phyloP scores from a whole-genome alignment of 441 rosid species.

The Erysimum pusillum region DNA sequence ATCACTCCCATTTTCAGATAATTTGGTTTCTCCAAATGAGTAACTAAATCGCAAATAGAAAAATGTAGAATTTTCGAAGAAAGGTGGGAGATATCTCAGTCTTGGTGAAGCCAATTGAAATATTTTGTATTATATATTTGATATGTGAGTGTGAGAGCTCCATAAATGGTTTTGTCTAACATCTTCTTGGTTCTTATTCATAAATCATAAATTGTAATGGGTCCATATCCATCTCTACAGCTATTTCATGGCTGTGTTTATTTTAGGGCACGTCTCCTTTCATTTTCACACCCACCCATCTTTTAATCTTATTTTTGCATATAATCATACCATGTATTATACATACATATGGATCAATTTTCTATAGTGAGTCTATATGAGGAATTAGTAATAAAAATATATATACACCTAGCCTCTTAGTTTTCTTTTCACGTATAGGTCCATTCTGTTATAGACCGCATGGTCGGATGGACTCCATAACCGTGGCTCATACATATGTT shows the following conservation, averaged over 20 bases:
- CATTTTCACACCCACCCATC: conserved; percentile 36
- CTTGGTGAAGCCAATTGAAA: background rate
- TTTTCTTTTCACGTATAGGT: background rate
- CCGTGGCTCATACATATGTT: too few species aligned
- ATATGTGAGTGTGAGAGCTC: conserved; percentile 28
- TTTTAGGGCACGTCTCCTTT: conserved; percentile 38
- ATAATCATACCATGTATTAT: background rate
- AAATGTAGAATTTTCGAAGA: background rate
- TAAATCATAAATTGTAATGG: conserved; percentile 43
- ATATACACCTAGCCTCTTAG: background rate
- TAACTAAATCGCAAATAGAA: background rate
- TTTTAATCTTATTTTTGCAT: background rate
- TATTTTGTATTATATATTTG: background rate
- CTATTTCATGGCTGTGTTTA: conserved; percentile 48
- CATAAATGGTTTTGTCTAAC: conserved; percentile 43
- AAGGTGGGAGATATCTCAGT: conserved; percentile 35
- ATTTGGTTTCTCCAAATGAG: background rate
- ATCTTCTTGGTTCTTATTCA: conserved; percentile 27
- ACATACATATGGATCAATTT: background rate
- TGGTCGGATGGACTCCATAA: too few species aligned
- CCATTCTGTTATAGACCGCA: too few species aligned
- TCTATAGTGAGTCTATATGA: background rate
- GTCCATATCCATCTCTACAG: conserved; percentile 46
- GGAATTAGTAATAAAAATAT: background rate
- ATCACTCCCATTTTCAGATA: background rate